These are phyloP conservation scores for Thelonectria blattea DNA, from an alignment of 2,329 filamentous ascomycete genomes.

Conservation along the genomic window DNA sequence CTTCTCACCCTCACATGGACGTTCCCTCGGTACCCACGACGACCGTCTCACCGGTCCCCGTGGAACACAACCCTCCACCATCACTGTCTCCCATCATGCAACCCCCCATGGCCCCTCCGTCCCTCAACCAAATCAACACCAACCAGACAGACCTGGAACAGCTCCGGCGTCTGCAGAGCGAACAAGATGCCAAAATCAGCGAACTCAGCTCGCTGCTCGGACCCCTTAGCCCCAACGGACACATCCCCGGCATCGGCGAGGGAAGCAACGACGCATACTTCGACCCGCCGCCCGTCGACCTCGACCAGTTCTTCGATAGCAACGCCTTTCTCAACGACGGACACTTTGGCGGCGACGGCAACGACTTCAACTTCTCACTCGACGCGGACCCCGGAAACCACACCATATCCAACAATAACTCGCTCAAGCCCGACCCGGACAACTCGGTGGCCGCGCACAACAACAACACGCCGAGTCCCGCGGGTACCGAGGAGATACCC, in stretches of 20 bases:
- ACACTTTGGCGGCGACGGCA: constrained; percentile 50
- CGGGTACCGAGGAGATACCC: constrained; percentile 57
- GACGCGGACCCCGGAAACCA: constrained; percentile 43
- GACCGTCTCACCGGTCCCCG: constrained; percentile 36
- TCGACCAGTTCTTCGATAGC: constrained; percentile 59
- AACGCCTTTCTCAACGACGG: constrained; percentile 48
- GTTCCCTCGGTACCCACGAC: constrained; percentile 29
- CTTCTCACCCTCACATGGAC: constrained; percentile 25
- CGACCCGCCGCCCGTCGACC: constrained; percentile 49
- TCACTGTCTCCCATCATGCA: constrained; percentile 59
- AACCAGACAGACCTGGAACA: constrained; percentile 80
- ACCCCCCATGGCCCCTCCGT: constrained; percentile 51
- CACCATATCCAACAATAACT: constrained; percentile 36
- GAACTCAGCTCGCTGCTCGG: constrained; percentile 76
- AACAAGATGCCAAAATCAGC: constrained; percentile 79
- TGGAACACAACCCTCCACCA: constrained; percentile 37
- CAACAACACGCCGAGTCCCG: constrained; percentile 54
- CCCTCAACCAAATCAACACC: constrained; percentile 67
- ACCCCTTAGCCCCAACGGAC: constrained; percentile 80
- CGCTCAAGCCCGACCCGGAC: constrained; percentile 37
- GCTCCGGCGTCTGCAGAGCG: constrained; percentile 77
- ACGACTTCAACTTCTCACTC: constrained; percentile 60
- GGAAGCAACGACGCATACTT: constrained; percentile 42
- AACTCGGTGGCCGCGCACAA: constrained; percentile 31
- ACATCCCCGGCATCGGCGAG: constrained; percentile 72